A percentile compares a stretch with the other conserved stretches of the same genome.
Evolutionary conservation across 2,329 filamentous ascomycete species (phyloP).

Genomic region (Hortaea sp.): DNA sequence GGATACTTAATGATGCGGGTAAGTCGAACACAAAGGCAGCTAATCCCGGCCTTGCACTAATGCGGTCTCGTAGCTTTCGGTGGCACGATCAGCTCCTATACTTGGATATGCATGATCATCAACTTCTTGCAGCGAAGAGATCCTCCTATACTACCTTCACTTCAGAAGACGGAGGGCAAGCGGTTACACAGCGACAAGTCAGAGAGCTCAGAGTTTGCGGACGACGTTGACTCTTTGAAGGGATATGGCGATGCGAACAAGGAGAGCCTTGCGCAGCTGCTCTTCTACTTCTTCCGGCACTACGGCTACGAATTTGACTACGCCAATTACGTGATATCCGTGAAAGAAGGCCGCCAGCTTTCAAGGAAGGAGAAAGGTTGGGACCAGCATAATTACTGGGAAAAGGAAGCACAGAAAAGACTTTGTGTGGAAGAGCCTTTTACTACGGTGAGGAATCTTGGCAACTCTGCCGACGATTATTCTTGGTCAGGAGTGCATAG

Average conservation of each 20-base stretch:
- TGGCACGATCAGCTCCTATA: constrained; percentile 93
- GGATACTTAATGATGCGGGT: constrained; percentile 95
- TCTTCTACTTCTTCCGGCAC: constrained; percentile 92
- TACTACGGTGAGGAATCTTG: constrained; percentile 78
- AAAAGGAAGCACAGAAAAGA: constrained; percentile 51
- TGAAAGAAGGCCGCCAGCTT: constrained; percentile 68
- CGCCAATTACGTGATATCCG: constrained; percentile 71
- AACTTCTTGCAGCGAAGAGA: constrained; percentile 85
- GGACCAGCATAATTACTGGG: constrained; percentile 49
- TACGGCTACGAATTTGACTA: constrained; percentile 93
- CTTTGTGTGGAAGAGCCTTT: constrained; percentile 96
- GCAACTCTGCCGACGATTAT: constrained; percentile 92
- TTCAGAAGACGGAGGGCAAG: constrained; percentile 64
- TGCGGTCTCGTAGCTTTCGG: constrained; percentile 57
- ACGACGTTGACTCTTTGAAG: constrained; percentile 63
- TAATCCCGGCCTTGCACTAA: constrained; percentile 5
- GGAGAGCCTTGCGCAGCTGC: constrained; percentile 70
- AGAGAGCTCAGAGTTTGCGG: constrained; percentile 67
- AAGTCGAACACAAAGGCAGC: constrained; percentile 31
- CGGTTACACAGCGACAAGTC: constrained; percentile 54
- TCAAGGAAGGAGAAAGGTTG: constrained; percentile 81
- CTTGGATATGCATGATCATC: constrained; percentile 98
- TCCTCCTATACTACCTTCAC: constrained; percentile 71
- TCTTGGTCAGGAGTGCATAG: constrained; percentile 85
- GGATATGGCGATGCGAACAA: constrained; percentile 72